phyloP scores from a whole-genome alignment of 108 stramenopile genomes.

The Cyclotella baltica region DNA sequence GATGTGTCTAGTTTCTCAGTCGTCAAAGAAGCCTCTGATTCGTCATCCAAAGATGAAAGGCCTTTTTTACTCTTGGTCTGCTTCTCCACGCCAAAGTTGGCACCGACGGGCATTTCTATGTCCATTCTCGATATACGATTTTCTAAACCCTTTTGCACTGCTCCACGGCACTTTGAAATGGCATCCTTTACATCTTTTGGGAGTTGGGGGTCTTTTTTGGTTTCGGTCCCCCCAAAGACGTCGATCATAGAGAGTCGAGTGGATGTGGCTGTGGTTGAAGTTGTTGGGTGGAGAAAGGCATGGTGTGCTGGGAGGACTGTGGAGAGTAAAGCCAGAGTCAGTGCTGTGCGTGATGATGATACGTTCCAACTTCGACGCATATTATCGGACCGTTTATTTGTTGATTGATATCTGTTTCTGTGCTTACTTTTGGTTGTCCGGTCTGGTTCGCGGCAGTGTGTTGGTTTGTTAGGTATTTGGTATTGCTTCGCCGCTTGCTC shows the following conservation, averaged over 20 bases:
- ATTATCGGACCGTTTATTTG: not conserved
- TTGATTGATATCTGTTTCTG: too few species aligned
- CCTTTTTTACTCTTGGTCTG: conserved; percentile 49
- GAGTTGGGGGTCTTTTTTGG: conserved; percentile 49
- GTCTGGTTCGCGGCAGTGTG: too few species aligned
- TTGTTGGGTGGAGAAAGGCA: conserved; percentile 23
- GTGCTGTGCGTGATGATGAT: not conserved
- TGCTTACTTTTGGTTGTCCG: too few species aligned
- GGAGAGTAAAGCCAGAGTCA: conserved; percentile 6
- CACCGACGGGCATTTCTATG: conserved; percentile 85
- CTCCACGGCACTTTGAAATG: conserved; percentile 74
- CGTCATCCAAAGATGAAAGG: conserved; percentile 24
- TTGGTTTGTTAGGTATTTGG: too few species aligned
- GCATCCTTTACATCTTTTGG: conserved; percentile 87
- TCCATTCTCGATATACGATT: conserved; percentile 71
- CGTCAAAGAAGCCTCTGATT: conserved; percentile 52
- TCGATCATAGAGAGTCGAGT: conserved; percentile 35
- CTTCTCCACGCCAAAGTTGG: conserved; percentile 87
- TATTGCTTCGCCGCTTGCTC: too few species aligned
- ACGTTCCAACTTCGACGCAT: too few species aligned
- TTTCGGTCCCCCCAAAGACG: conserved; percentile 41
- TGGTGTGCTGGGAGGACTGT: not conserved
- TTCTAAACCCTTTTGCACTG: conserved; percentile 75
- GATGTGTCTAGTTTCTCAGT: conserved; percentile 69
- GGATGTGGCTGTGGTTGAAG: conserved; percentile 8